A percentile compares a stretch with the other conserved stretches of the same genome.
Conservation (phyloP, 495 filamentous ascomycete species). For the Lophium mytilinum region DNA sequence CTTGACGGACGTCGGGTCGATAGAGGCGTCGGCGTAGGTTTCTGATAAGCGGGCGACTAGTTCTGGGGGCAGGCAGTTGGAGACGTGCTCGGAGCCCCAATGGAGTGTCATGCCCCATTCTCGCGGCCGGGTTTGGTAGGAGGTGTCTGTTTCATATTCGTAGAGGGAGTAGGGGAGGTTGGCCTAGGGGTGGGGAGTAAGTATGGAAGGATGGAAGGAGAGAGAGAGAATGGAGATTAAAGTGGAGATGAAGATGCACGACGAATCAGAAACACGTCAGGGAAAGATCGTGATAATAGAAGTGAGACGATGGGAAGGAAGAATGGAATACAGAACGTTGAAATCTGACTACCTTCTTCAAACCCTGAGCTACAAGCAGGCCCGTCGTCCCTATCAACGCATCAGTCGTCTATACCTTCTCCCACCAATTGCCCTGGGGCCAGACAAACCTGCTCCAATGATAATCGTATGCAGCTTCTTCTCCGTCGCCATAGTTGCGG, state of each 20-base stretch:
- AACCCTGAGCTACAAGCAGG: slow-evolving; percentile 18
- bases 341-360: slow-evolving; percentile 8
- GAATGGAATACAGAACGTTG: too few relatives aligned
- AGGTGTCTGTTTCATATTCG: slow-evolving; percentile 5
- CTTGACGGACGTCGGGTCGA: background rate
- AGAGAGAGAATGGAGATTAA: background rate
- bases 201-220: background rate
- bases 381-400: slow-evolving; percentile 13
- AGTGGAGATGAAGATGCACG: too few relatives aligned
- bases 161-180: slow-evolving; percentile 10
- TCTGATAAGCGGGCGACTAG: background rate
- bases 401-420: background rate
- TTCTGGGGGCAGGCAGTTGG: background rate
- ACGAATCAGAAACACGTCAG: too few relatives aligned
- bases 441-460: slow-evolving; percentile 13
- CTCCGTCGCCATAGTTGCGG: background rate
- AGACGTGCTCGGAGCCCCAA: slow-evolving; percentile 1
- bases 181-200: background rate
- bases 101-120: slow-evolving; percentile 12
- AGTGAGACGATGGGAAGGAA: too few relatives aligned
- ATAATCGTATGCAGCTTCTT: slow-evolving; percentile 11
- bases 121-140: slow-evolving; percentile 5
- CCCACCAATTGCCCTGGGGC: background rate
- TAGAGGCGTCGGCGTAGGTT: slow-evolving; percentile 1
- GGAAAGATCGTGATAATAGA: too few relatives aligned